Base-by-base conservation (phyloP, 2,329 filamentous ascomycete species). In the Fusarium solani-melongenae region DNA sequence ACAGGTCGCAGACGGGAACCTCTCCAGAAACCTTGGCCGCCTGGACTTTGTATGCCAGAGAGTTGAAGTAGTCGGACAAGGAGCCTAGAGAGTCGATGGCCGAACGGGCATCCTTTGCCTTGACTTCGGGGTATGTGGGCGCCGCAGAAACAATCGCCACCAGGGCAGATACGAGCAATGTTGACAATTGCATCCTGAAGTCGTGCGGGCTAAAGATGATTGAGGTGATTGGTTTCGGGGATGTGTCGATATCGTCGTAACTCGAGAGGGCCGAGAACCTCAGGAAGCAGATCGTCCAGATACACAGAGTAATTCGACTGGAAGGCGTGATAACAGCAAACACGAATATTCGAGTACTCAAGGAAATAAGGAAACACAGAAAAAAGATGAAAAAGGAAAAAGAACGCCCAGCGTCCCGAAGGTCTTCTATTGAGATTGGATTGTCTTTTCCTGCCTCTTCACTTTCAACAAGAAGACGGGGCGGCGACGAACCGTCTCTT, bases 21-120 rank as follows among this genome's bases (percentile, higher is more conserved):
- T 70, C 63, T 3, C 81, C 71, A 69, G 85, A 83, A 14, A 79
- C 69, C 77, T 84, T 87, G 62, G 84, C 84, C 31, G 83, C 81
- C 76, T 88, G 84, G 51, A 90, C 85, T 80, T 90, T 91, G 63
- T 81, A 70, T 31, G 89, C 89, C 69, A 92, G 79, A 74, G 89
- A 81, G 79, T 89, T 88, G 83, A 92, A 92, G 83, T 91, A 92
- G 44, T 86, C 84, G 31, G 89, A 88, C 60, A 92, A 78, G n/a
- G 85, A 81, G 15, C 85, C 82, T 65, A 88, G 75, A 22, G 83
- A 83, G 49, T 82, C 82, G 44, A 76, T 74, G 24, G 85, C 81
- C 53, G 83, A 79, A 64, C 80, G 79, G 24, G 79, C 64, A 34
- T 84, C 78, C 63, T 82, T 78, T 73, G 82, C 69, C 72, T 84